Base-by-base conservation (phyloP, 2,329 filamentous ascomycete species). In the Fusarium incarnatum region DNA sequence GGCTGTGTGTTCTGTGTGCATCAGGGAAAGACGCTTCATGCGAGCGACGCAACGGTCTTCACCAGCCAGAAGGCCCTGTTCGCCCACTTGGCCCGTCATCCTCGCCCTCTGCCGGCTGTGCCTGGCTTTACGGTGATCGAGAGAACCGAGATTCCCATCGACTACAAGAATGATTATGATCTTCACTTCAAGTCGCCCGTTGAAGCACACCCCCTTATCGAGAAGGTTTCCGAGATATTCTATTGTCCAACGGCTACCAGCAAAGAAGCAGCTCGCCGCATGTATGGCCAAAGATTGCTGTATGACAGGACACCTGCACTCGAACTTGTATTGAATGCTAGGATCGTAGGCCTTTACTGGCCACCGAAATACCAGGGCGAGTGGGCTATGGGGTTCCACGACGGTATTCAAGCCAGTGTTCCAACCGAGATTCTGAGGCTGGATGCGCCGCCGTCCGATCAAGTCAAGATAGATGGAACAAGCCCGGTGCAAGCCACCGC, bases 381-480 rank as follows among this genome's bases (percentile, higher is more conserved):
- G 70, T 89, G 86, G 86, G 82, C 82, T n/a, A 80, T 87, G 60
- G 87, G 84, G 3, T 87, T 86, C 81, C 86, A 89, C 65, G 86
- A 88, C 64, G 86, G 85, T 0, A 73, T 80, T 3, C 82, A 82
- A 44, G 86, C 84, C 0, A 84, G 83, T 2, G 82, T 87, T 54
- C 84, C 87, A 32, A 77, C 80, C 45, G 85, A 87, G 44, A 76
- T 83, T 0, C 74, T 88, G 44, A 83, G 80, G 66, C 74, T 88
- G 9, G 83, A 86, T 44, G 77, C 80, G 18, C 86, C 86, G 13
- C 81, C 83, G 2, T 76, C 79, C 20, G 77, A 76, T 23, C 83
- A 88, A 67, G 79, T 87, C 18, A 82, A 79, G 30, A 82, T 83
- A 77, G 81, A 81, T 8, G 82, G 80, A 13, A 80, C 81, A 34